Conservation (phyloP, 176 grass and related monocot genomes). For the Triticum urartu region DNA sequence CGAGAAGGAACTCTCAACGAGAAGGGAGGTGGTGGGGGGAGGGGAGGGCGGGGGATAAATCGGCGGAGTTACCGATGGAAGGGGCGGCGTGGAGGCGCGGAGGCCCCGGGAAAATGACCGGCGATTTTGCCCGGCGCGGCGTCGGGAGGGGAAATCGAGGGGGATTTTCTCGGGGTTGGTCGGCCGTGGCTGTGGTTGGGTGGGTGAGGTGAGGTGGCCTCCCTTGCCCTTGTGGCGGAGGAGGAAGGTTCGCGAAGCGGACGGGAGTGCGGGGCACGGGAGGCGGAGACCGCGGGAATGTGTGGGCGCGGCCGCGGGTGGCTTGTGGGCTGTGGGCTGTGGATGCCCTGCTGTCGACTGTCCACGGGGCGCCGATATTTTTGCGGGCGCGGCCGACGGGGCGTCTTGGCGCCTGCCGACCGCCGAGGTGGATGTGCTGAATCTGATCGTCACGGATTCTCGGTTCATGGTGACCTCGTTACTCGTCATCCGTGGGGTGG, state of each 20-base stretch:
- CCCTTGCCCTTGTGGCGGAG: not conserved
- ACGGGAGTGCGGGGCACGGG: not conserved
- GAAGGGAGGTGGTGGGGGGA: not conserved
- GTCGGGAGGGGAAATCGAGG: not conserved
- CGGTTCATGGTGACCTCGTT: too few relatives aligned
- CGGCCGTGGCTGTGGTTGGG: not conserved
- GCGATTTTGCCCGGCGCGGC: not conserved
- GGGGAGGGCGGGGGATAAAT: not conserved
- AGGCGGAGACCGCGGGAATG: not conserved
- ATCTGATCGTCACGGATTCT: too few relatives aligned
- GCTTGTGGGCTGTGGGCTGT: not conserved
- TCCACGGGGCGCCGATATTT: not conserved
- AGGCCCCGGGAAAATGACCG: constrained; percentile 6
- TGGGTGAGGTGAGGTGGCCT: not conserved
- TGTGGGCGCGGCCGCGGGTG: not conserved
- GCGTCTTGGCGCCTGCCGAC: not conserved
- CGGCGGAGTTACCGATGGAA: not conserved
- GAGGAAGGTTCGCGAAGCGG: not conserved
- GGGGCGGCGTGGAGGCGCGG: not conserved
- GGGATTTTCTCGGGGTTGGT: not conserved
- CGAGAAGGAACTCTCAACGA: too few relatives aligned
- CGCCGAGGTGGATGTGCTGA: not conserved
- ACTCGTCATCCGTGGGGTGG: too few relatives aligned
- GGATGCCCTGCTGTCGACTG: not conserved
- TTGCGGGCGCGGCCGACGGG: not conserved